Conservation (phyloP, 179 eudicot genomes). For the Carnegiea gigantea region DNA sequence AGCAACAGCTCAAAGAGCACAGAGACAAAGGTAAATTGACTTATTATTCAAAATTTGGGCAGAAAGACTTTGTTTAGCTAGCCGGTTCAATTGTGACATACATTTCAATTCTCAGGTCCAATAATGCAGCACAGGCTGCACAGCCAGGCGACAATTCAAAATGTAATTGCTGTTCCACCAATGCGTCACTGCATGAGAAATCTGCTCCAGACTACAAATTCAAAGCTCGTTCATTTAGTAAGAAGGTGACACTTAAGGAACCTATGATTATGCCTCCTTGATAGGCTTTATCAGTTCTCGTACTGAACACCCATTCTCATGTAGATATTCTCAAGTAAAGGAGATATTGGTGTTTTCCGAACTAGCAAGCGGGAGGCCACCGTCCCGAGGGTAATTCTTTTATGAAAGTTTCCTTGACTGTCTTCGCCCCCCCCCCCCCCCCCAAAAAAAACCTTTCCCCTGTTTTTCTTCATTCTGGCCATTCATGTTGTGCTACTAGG, state of each 20-base stretch:
- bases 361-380: conserved; percentile 27
- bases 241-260: conserved; percentile 40
- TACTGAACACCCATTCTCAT: conserved; percentile 13
- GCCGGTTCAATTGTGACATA: conserved; percentile 1
- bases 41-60: not conserved
- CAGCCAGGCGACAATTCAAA: conserved; percentile 36
- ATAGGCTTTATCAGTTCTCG: not conserved
- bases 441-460: not conserved
- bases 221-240: conserved; percentile 33
- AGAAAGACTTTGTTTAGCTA: not conserved
- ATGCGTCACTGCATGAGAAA: conserved; percentile 32
- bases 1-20: conserved; percentile 71
- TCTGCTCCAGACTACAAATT: conserved; percentile 25
- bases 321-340: conserved; percentile 34
- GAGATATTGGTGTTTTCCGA: conserved; percentile 25
- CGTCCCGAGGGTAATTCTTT: conserved; percentile 22
- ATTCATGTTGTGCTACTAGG: conserved; percentile 35
- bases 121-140: conserved; percentile 28
- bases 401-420: too few relatives aligned
- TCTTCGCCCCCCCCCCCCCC: not conserved
- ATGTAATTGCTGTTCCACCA: conserved; percentile 23
- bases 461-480: not conserved
- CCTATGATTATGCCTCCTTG: not conserved
- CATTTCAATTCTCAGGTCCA: conserved; percentile 46
- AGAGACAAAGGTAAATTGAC: conserved; percentile 48